Conservation (phyloP, 1,139 yeast genomes). For the Kodamaea plutei region DNA sequence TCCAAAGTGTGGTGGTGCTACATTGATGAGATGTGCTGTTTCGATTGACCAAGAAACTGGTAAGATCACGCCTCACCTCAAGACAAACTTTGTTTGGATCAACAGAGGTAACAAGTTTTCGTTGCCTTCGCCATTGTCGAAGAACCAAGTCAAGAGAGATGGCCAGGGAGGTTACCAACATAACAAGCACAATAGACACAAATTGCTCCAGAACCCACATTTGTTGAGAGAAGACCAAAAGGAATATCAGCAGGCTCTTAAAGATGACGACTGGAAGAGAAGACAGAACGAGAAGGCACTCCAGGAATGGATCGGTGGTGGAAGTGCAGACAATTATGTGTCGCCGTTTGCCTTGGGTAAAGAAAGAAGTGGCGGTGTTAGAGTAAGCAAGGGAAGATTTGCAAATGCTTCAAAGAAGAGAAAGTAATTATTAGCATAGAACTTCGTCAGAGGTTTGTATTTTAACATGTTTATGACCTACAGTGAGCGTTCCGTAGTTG, state of each 20-base stretch:
- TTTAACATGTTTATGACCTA: too few relatives aligned
- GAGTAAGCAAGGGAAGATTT: conserved; percentile 77
- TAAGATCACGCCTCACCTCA: conserved; percentile 81
- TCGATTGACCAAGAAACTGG: conserved; percentile 80
- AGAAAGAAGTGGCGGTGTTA: conserved; percentile 62
- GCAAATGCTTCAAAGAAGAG: conserved; percentile 61
- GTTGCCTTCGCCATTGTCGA: conserved; percentile 67
- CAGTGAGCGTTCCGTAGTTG: too few relatives aligned
- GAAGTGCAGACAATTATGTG: conserved; percentile 83
- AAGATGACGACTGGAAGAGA: conserved; percentile 84
- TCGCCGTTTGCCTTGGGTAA: conserved; percentile 81
- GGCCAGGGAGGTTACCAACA: conserved; percentile 77
- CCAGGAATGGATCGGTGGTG: conserved; percentile 90
- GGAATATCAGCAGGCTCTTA: conserved; percentile 84
- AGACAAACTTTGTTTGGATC: conserved; percentile 91
- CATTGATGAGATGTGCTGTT: conserved; percentile 86
- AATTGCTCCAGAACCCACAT: conserved; percentile 47
- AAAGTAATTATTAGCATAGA: conserved; percentile 19
- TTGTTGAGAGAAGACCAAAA: conserved; percentile 88
- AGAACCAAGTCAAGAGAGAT: conserved; percentile 54
- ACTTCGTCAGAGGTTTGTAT: too few relatives aligned
- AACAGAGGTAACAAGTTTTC: conserved; percentile 81
- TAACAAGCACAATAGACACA: conserved; percentile 54
- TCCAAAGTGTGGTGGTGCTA: conserved; percentile 93
- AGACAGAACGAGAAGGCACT: conserved; percentile 80